These are phyloP conservation scores for Otatea glauca DNA, from an alignment of 176 grass and related monocot genomes.

Conservation along the genomic window DNA sequence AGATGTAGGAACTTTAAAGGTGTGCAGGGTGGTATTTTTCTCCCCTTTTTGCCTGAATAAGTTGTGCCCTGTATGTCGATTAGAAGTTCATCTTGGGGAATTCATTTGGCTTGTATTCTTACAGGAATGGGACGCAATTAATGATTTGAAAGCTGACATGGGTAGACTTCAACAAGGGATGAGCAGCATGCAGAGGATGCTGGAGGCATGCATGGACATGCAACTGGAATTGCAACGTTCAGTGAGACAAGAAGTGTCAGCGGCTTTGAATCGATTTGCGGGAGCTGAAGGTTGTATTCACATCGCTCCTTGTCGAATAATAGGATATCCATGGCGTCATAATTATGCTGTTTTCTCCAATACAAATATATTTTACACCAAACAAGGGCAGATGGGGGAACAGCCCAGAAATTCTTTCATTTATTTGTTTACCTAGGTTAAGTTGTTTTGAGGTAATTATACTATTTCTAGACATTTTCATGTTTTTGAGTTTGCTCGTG, in stretches of 20 bases:
- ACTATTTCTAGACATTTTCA: not conserved
- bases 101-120: constrained; percentile 43
- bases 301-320: not conserved
- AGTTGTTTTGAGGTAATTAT: constrained; percentile 21
- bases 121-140: constrained; percentile 94
- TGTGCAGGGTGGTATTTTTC: not conserved
- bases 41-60: constrained; percentile 25
- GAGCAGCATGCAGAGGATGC: constrained; percentile 89
- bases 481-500: not conserved
- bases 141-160: constrained; percentile 89
- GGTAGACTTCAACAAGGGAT: constrained; percentile 86
- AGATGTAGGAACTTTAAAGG: constrained; percentile 13
- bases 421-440: constrained; percentile 21
- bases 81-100: not conserved
- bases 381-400: not conserved
- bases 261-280: constrained; percentile 72
- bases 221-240: constrained; percentile 94
- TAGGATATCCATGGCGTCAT: constrained; percentile 8
- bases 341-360: not conserved
- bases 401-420: not conserved
- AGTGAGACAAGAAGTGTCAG: constrained; percentile 96
- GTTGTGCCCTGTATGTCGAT: not conserved
- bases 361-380: not conserved
- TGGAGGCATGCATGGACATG: constrained; percentile 99
- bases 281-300: constrained; percentile 63